A percentile compares a stretch with the other conserved stretches of the same genome.
phyloP scores from a whole-genome alignment of 2,329 filamentous ascomycete genomes.

The Fonsecaea nubica region DNA sequence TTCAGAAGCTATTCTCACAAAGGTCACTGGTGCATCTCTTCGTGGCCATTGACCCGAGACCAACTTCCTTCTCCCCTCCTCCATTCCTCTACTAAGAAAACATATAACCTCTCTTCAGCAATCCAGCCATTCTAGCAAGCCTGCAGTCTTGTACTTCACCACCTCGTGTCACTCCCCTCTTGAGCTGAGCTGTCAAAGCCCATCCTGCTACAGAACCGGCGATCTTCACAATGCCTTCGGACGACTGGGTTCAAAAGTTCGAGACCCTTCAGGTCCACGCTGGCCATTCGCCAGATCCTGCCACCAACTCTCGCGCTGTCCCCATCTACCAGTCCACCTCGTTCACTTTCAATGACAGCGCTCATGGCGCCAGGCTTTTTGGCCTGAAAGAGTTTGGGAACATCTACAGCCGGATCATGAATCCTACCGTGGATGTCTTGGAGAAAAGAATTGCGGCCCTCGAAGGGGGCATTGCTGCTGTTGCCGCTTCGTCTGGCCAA shows the following conservation, averaged over 20 bases:
- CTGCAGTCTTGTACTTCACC: not conserved
- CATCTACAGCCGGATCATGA: conserved; percentile 97
- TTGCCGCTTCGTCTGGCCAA: conserved; percentile 76
- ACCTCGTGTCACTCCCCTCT: not conserved
- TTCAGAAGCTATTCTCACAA: not conserved
- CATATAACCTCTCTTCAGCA: not conserved
- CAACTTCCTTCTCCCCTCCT: not conserved
- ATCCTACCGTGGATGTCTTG: conserved; percentile 93
- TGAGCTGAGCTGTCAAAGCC: not conserved
- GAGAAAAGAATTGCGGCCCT: conserved; percentile 67
- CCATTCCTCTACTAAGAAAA: not conserved
- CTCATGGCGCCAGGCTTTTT: conserved; percentile 92
- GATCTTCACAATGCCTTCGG: conserved; percentile 44
- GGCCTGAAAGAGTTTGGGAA: conserved; percentile 97
- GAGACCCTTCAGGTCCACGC: conserved; percentile 87
- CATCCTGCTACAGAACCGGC: not conserved
- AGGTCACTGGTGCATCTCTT: not conserved
- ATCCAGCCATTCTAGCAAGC: not conserved
- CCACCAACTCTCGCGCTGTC: conserved; percentile 86
- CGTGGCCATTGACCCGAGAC: not conserved
- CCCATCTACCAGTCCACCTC: conserved; percentile 97
- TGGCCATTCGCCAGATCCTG: conserved; percentile 78
- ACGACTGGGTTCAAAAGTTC: conserved; percentile 62
- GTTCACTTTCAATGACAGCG: conserved; percentile 93
- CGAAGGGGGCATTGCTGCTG: conserved; percentile 74